Percentiles rank a stretch among this genome's conserved stretches.
Conservation (phyloP, 2,329 filamentous ascomycete genomes). For the Hymenoscyphus infarciens region DNA sequence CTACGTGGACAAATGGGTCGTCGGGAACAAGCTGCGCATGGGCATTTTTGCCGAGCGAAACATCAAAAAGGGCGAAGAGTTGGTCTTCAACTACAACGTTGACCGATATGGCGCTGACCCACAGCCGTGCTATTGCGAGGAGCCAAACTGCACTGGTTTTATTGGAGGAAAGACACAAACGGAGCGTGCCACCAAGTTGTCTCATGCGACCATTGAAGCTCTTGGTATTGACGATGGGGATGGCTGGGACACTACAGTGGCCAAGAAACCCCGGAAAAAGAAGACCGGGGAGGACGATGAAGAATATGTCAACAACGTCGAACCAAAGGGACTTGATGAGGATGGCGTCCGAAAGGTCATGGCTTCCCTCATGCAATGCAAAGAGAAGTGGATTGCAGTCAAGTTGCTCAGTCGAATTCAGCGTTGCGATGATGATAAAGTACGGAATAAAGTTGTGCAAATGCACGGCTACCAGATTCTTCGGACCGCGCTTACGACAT, state of each 20-base stretch:
- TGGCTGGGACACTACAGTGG: conserved; percentile 84
- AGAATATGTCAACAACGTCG: conserved; percentile 88
- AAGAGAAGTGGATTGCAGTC: conserved; percentile 98
- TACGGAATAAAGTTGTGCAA: conserved; percentile 83
- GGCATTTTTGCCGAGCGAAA: conserved; percentile 90
- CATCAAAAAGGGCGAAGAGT: conserved; percentile 84
- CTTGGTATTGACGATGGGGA: conserved; percentile 92
- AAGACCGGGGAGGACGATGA: conserved; percentile 88
- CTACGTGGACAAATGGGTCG: conserved; percentile 99
- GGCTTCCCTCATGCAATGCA: conserved; percentile 94
- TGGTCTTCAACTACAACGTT: conserved; percentile 99
- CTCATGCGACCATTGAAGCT: conserved; percentile 85
- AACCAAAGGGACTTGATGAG: conserved; percentile 75
- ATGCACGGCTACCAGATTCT: conserved; percentile 98
- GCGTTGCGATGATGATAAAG: conserved; percentile 77
- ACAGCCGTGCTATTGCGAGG: conserved; percentile 93
- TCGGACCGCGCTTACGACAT: conserved; percentile 79
- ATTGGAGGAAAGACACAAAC: conserved; percentile 98
- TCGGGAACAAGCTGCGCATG: conserved; percentile 96
- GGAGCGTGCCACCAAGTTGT: conserved; percentile 87
- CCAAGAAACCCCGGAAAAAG: conserved; percentile 91
- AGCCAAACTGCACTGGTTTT: conserved; percentile 91
- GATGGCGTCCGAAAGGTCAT: conserved; percentile 89
- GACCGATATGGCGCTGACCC: conserved; percentile 96
- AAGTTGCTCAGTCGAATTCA: conserved; percentile 90